phyloP scores from a whole-genome alignment of 1,284 basidiomycete species.

The Vanrija sp. region DNA sequence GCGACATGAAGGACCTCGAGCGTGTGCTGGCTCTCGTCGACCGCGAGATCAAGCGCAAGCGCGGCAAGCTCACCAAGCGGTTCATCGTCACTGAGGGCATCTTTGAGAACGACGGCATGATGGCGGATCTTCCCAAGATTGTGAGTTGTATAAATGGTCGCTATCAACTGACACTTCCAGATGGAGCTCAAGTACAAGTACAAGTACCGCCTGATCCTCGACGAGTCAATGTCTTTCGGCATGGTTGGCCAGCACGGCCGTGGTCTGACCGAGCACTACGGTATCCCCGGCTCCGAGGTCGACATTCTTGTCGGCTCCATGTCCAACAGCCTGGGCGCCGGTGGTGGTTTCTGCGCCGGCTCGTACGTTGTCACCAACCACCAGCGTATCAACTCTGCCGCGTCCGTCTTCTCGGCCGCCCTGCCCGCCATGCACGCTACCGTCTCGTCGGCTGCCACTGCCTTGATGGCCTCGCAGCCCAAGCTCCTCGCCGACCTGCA shows the following conservation, averaged over 20 bases:
- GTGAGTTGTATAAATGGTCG: too few relatives aligned
- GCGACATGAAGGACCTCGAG: slow-evolving; percentile 86
- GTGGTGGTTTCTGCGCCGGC: slow-evolving; percentile 94
- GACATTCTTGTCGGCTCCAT: slow-evolving; percentile 69
- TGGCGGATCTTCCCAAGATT: slow-evolving; percentile 78
- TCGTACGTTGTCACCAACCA: slow-evolving; percentile 78
- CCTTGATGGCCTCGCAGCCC: slow-evolving; percentile 68
- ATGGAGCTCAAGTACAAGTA: slow-evolving; percentile 91
- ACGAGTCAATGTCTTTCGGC: slow-evolving; percentile 92
- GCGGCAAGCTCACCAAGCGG: slow-evolving; percentile 74
- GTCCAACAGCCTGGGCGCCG: slow-evolving; percentile 75
- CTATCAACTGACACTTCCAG: slow-evolving; percentile 47
- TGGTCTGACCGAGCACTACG: slow-evolving; percentile 89
- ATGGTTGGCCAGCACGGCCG: slow-evolving; percentile 88
- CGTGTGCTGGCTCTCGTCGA: slow-evolving; percentile 77
- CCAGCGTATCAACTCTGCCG: slow-evolving; percentile 94
- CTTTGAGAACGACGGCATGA: slow-evolving; percentile 89
- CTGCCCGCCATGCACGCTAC: slow-evolving; percentile 87
- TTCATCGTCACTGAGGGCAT: slow-evolving; percentile 98
- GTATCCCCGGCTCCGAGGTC: slow-evolving; percentile 62
- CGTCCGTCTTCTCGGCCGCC: slow-evolving; percentile 94
- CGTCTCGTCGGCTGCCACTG: slow-evolving; percentile 77
- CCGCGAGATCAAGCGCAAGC: slow-evolving; percentile 80
- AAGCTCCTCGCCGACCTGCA: slow-evolving; percentile 70
- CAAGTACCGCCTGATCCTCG: slow-evolving; percentile 92